Evolutionary conservation across 306 rosid genomes (phyloP), one percentile per base, ranked within the genome.

Genomic region (Trifolium subterraneum): DNA sequence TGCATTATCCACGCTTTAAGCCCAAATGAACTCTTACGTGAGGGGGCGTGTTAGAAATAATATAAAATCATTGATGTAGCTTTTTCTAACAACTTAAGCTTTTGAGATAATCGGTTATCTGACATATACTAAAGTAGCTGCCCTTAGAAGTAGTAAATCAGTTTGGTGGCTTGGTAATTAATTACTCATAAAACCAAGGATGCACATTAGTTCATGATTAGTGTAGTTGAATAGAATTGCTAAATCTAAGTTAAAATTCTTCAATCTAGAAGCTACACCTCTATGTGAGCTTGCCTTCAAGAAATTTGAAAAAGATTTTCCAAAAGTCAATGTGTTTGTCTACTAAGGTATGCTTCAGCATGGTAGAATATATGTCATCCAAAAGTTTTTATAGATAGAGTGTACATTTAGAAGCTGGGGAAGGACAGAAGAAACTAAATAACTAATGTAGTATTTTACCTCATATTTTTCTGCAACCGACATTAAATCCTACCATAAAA

Each of bases 311-410:
- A 72, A 42, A 20, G 31, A 51, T 58, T 39, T 23, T 58, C 41
- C 42, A 48, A 48, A 48, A 15, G 0, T 48, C 19, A 15, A 47
- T 47, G 54, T 15, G 18, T 47, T 47, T 47, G 54, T 47, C 54
- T 15, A 63, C 2, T 4, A 47, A 11, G 51, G 10, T 20, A 63
- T 60, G 25, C 39, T 38, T 38, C 66, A 64, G 12, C 22, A 11
- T 68, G 54, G 63, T 78, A 54, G 31, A 58, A 78, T 60, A 78
- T 60, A 70, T 61, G 56, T 60, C 35, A 70, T 29, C 39, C 4
- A 29, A 68, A 69, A 68, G 31, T 36, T 29, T 60, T 11, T 47
- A 61, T 59, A n/a, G 27, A 42, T 56, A 7, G 10, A n/a, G 7
- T 48, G 18, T n/a, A 48, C 55, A 10, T 10, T 41, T 41, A 14